Conservation (phyloP, 192 early-diverging fungal genomes). For the Glomus cerebriforme region DNA sequence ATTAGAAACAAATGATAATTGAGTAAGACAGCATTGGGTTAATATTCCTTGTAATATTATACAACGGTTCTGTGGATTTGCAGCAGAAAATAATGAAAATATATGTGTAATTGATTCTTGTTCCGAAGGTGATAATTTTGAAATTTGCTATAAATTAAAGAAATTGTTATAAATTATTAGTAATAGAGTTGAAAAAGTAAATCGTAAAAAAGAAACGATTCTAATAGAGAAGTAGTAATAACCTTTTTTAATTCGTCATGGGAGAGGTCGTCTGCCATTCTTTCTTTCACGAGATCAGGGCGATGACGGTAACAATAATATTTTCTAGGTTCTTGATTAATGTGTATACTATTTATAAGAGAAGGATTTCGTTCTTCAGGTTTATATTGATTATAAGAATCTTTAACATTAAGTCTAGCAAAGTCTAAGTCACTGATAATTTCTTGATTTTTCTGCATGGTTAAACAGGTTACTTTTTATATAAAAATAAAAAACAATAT, state of each 20-base stretch:
- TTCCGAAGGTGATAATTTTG: conserved; percentile 55
- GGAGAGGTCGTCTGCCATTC: conserved; percentile 51
- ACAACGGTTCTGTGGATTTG: conserved; percentile 63
- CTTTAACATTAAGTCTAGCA: too few species aligned
- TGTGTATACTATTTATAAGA: not conserved
- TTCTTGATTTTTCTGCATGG: too few species aligned
- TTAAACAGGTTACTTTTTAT: too few species aligned
- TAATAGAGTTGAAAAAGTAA: not conserved
- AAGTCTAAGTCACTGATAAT: too few species aligned
- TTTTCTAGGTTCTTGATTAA: conserved; percentile 29
- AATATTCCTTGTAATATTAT: conserved; percentile 77
- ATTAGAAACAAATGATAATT: conserved; percentile 80
- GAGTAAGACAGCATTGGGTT: conserved; percentile 80
- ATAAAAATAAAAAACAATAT: too few species aligned
- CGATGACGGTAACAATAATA: conserved; percentile 58
- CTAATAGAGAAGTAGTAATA: not conserved
- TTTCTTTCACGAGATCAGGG: conserved; percentile 55
- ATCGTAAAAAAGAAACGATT: not conserved
- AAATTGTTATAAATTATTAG: not conserved
- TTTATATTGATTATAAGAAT: too few species aligned
- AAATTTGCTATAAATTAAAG: conserved; percentile 50
- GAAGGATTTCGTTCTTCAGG: too few species aligned
- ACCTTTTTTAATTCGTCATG: conserved; percentile 54
- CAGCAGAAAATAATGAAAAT: conserved; percentile 70
- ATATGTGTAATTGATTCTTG: conserved; percentile 67